phyloP scores from a whole-genome alignment of 75 land plant species.

The Azolla pinnata region DNA sequence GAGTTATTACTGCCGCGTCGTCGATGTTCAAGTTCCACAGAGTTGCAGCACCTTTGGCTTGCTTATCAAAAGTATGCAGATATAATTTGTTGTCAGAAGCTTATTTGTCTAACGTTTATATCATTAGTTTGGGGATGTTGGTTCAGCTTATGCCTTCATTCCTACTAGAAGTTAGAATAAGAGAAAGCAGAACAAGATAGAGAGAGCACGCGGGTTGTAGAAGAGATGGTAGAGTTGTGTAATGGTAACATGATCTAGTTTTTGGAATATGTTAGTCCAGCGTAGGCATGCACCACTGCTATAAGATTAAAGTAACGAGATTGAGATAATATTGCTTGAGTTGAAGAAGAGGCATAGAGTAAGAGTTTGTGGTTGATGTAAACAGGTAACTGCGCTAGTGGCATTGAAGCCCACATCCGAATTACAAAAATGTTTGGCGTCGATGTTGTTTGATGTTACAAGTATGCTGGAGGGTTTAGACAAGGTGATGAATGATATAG shows the following conservation, averaged over 20 bases:
- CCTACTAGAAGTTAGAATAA: too few species aligned
- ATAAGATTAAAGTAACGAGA: too few species aligned
- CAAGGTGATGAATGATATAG: slow-evolving; percentile 1
- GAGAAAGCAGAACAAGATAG: too few species aligned
- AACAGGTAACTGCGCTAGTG: background rate
- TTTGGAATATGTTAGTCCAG: too few species aligned
- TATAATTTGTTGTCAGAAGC: background rate
- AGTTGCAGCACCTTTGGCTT: slow-evolving; percentile 9
- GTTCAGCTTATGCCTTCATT: too few species aligned
- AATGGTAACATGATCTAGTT: too few species aligned
- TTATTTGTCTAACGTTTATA: slow-evolving; percentile 1
- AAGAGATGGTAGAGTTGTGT: too few species aligned
- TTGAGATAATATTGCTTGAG: background rate
- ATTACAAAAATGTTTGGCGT: background rate
- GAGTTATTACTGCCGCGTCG: slow-evolving; percentile 4
- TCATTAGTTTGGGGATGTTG: too few species aligned
- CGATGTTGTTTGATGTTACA: slow-evolving; percentile 5
- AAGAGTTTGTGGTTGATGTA: too few species aligned
- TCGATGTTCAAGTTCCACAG: slow-evolving; percentile 13
- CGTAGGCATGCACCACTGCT: too few species aligned
- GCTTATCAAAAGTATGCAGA: slow-evolving; percentile 13
- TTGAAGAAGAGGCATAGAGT: background rate
- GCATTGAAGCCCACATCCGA: background rate
- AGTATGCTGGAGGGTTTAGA: slow-evolving; percentile 1
- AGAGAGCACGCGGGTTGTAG: too few species aligned